These are phyloP conservation scores for Calonectria pseudoreteaudii DNA, from an alignment of 2,329 filamentous ascomycete genomes.

Conservation along the genomic window DNA sequence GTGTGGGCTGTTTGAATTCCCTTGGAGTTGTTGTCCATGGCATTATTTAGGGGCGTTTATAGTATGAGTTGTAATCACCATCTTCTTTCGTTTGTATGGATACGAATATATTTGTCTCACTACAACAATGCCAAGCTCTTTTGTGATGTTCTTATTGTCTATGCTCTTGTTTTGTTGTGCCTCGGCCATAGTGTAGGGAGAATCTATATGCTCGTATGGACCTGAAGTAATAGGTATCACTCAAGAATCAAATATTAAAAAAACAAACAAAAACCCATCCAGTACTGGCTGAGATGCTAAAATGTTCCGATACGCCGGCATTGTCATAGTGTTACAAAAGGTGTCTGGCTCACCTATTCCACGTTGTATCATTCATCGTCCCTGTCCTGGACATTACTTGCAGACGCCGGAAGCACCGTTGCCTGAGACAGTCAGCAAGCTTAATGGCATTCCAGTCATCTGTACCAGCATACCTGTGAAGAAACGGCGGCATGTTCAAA, in stretches of 20 bases:
- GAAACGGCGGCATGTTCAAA: not conserved
- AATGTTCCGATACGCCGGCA: slow-evolving; percentile 33
- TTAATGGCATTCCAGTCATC: not conserved
- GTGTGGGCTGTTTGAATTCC: slow-evolving; percentile 29
- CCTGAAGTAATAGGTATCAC: not conserved
- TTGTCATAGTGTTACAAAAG: slow-evolving; percentile 20
- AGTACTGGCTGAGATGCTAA: slow-evolving; percentile 2
- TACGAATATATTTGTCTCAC: not conserved
- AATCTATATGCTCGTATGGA: not conserved
- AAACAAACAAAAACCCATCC: not conserved
- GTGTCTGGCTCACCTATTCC: slow-evolving; percentile 39
- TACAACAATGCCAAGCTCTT: not conserved
- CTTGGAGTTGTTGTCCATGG: slow-evolving; percentile 37
- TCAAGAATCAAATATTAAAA: not conserved
- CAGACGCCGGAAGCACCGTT: not conserved
- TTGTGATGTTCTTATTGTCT: not conserved
- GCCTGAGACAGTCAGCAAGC: not conserved
- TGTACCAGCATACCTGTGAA: not conserved
- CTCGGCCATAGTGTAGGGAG: not conserved
- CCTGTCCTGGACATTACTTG: not conserved
- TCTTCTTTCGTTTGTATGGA: slow-evolving; percentile 27
- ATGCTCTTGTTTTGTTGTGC: not conserved
- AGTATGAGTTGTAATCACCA: slow-evolving; percentile 46
- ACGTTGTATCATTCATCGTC: slow-evolving; percentile 2
- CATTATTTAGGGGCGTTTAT: slow-evolving; percentile 44